These are phyloP conservation scores for Ceratocystis lukuohia DNA, from an alignment of 2,329 filamentous ascomycete genomes.

Conservation along the genomic window DNA sequence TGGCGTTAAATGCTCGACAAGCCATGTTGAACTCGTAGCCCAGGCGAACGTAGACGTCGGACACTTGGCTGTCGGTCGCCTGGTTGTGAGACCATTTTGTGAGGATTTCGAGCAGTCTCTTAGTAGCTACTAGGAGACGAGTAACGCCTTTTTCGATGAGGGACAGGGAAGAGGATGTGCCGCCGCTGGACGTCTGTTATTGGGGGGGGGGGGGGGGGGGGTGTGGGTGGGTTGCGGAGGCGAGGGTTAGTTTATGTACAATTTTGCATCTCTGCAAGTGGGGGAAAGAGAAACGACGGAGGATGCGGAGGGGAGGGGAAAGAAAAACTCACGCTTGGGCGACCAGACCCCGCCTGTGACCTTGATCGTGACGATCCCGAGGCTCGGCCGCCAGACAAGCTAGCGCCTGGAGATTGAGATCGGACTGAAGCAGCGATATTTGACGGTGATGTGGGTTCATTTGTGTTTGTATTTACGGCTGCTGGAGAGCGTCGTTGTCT, in stretches of 20 bases:
- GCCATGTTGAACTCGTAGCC: conserved; percentile 99
- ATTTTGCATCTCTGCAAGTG: neutral
- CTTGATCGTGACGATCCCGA: conserved; percentile 45
- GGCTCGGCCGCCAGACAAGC: conserved; percentile 49
- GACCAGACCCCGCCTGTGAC: conserved; percentile 25
- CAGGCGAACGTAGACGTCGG: conserved; percentile 91
- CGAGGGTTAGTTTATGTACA: neutral
- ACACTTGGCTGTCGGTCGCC: conserved; percentile 87
- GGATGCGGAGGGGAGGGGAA: neutral
- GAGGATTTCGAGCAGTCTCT: conserved; percentile 90
- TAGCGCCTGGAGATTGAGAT: conserved; percentile 45
- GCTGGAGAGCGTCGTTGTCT: conserved; percentile 51
- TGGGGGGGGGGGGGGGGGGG: neutral
- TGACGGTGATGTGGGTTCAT: conserved; percentile 39
- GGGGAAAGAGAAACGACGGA: neutral
- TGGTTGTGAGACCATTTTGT: conserved; percentile 93
- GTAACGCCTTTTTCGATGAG: conserved; percentile 99
- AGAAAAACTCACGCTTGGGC: conserved; percentile 42
- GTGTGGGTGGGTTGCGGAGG: too few relatives aligned
- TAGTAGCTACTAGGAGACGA: conserved; percentile 91
- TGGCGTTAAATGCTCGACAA: conserved; percentile 88
- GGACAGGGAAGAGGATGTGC: conserved; percentile 62
- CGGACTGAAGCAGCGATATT: conserved; percentile 36
- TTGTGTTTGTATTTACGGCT: conserved; percentile 26
- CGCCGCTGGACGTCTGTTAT: conserved; percentile 35